Evolutionary conservation across 306 rosid species (phyloP).

Genomic region (Arachis stenosperma): DNA sequence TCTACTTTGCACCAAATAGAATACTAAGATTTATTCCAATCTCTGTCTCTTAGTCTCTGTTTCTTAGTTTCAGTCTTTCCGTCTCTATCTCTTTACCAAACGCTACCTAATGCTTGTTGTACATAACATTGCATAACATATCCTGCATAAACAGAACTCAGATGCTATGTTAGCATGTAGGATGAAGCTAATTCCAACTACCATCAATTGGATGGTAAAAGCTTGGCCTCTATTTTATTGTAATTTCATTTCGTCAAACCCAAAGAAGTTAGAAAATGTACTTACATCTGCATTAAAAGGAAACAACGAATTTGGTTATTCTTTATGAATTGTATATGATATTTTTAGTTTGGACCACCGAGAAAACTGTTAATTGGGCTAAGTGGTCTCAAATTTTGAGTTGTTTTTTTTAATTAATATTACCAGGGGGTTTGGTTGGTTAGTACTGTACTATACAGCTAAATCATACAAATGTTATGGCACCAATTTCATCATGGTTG

Average conservation of each 20-base stretch:
- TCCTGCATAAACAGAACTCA: not conserved
- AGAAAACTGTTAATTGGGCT: constrained; percentile 23
- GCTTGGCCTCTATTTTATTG: constrained; percentile 12
- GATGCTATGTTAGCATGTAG: not conserved
- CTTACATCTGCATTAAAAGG: constrained; percentile 8
- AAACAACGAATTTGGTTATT: not conserved
- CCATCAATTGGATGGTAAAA: constrained; percentile 27
- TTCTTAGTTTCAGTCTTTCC: too few species aligned
- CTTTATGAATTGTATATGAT: not conserved
- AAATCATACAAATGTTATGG: not conserved
- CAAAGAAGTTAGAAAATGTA: constrained; percentile 1
- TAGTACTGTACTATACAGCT: constrained; percentile 17
- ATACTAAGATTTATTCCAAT: too few species aligned
- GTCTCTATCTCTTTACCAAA: too few species aligned
- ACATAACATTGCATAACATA: not conserved
- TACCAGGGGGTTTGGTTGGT: not conserved
- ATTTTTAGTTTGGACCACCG: constrained; percentile 12
- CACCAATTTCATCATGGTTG: not conserved
- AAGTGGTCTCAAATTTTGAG: constrained; percentile 6
- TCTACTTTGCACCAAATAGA: too few species aligned
- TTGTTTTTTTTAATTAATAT: not conserved
- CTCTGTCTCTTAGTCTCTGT: too few species aligned
- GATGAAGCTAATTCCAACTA: constrained; percentile 11
- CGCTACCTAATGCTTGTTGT: too few species aligned
- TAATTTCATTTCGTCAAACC: constrained; percentile 25